A percentile compares a stretch with the other conserved stretches of the same genome.
Conservation (phyloP, 176 grass and related monocot species). For the Elaeis guineensis region DNA sequence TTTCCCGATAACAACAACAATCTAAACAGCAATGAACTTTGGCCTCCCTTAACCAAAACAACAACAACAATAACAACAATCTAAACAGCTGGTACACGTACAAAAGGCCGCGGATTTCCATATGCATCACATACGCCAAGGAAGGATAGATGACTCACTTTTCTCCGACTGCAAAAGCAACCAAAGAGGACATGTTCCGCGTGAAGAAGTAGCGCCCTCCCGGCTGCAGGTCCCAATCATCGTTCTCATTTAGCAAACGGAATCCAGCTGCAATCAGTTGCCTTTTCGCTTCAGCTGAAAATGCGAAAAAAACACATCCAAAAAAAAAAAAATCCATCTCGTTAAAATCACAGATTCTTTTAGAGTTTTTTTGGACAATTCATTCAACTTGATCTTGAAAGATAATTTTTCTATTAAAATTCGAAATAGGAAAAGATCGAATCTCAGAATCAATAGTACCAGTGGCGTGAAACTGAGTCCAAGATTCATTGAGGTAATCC, state of each 20-base stretch:
- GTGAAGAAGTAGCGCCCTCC: constrained; percentile 99
- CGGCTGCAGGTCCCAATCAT: constrained; percentile 87
- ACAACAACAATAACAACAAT: no score
- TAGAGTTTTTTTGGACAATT: no score
- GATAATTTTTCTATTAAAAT: no score
- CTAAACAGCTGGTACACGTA: no score
- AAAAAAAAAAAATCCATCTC: constrained; percentile 8
- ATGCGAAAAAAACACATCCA: background rate
- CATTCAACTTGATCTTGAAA: no score
- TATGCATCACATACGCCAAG: background rate
- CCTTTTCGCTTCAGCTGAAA: constrained; percentile 80
- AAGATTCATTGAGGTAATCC: constrained; percentile 96
- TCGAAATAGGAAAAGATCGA: no score
- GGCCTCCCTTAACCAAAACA: no score
- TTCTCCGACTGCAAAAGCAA: constrained; percentile 71
- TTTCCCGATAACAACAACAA: no score
- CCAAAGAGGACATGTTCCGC: constrained; percentile 84
- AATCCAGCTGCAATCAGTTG: constrained; percentile 72
- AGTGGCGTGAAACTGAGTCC: constrained; percentile 97
- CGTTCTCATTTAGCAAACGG: constrained; percentile 68
- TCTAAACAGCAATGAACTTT: no score
- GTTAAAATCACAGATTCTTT: background rate
- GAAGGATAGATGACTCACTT: constrained; percentile 25
- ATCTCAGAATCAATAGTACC: constrained; percentile 21
- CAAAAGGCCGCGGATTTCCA: no score